phyloP scores from a whole-genome alignment of 2,329 filamentous ascomycete species.

The Colletotrichum simmondsii region DNA sequence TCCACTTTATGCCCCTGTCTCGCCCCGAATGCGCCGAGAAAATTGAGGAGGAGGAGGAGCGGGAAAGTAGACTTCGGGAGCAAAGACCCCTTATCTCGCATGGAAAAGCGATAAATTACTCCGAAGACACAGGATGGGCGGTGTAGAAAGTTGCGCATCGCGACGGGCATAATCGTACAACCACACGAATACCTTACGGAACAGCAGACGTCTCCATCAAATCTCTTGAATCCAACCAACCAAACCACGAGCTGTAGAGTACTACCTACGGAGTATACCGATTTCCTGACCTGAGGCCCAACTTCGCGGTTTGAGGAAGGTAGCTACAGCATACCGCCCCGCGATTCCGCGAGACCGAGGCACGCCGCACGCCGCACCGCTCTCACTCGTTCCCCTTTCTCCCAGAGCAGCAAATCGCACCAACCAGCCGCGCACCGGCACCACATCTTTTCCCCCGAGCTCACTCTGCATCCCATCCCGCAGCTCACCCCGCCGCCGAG shows the following conservation, averaged over 20 bases:
- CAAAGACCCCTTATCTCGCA: slow-evolving; percentile 7
- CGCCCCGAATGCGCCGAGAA: slow-evolving; percentile 1
- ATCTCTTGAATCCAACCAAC: neutral
- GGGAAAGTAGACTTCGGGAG: neutral
- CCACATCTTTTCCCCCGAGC: neutral
- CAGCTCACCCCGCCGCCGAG: neutral
- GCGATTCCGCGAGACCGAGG: neutral
- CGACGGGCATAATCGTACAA: neutral
- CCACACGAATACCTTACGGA: neutral
- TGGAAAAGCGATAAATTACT: slow-evolving; percentile 3
- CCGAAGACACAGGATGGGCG: slow-evolving; percentile 2
- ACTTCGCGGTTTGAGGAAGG: too few species aligned
- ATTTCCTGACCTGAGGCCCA: too few species aligned
- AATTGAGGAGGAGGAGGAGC: neutral
- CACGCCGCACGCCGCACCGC: too few species aligned
- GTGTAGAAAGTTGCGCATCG: slow-evolving; percentile 8
- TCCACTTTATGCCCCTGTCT: neutral
- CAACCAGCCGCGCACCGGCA: neutral
- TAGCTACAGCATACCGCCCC: too few species aligned
- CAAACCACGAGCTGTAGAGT: neutral
- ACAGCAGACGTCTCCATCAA: neutral
- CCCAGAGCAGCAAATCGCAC: neutral
- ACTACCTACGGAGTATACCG: neutral
- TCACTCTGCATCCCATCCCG: neutral
- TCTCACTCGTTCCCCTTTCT: neutral